Evolutionary conservation across 176 grass and related monocot genomes (phyloP), one percentile per base, ranked within the genome.

Genomic region (Aegilops sharonensis): DNA sequence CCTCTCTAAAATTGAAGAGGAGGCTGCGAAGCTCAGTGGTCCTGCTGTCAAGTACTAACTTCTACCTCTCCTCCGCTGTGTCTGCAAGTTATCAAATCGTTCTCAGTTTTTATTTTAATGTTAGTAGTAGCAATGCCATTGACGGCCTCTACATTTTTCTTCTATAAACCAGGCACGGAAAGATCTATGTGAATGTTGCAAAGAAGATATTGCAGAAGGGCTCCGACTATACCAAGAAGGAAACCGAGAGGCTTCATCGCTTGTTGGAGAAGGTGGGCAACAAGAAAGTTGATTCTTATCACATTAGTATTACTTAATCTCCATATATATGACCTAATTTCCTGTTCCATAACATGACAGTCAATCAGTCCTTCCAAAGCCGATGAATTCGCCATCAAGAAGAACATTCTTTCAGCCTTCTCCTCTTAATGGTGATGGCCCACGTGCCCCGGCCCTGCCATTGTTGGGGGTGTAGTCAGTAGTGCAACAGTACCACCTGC

Each of bases 381-480:
- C 6, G 97, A 98, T 45, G 92, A 98, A 52, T 98, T 98, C 39
- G 9, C 88, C 87, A 91, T 98, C 85, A 98, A 98, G 93, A 96
- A 98, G 87, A 98, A 98, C 90, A 98, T 98, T 66, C 85, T 98
- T 35, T 94, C 83, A 12, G 82, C 81, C 67, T 98, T 94, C 76
- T 83, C 92, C 34, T 95, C 92, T 88, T 98, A 88, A 87, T 94
- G 61, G 32, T 17, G 50, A 15, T 30, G 17, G 39, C 13, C 60
- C 45, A 86, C 9, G 9, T 17, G n/a, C 68, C 45, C 47, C 13
- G 2, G 30, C 17, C 21, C 21, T 25, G 24, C 43, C 45, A 67
- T 59, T 61, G 66, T 42, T 42, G 40, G 9, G 68, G 67, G 42
- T 83, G 75, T 72, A 84, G 25, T 32, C 6, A 9, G 42, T 62